Evolutionary conservation across 2,329 filamentous ascomycete genomes (phyloP).

Genomic region (Verticillium nubilum): DNA sequence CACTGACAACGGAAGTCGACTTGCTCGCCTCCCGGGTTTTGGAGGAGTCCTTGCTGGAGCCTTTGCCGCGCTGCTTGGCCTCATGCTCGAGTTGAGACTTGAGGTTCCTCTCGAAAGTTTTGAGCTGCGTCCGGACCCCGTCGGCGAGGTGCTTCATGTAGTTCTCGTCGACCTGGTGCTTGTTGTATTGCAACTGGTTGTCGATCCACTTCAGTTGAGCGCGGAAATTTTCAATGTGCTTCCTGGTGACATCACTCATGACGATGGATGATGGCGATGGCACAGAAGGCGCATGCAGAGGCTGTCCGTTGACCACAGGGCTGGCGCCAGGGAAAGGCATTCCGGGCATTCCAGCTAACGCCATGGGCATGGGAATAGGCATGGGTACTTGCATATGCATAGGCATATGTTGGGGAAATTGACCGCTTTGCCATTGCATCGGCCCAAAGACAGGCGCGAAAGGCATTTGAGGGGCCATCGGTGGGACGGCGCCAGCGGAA

Average conservation of each 20-base stretch:
- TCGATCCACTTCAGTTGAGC: constrained; percentile 50
- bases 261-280: constrained; percentile 51
- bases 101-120: constrained; percentile 42
- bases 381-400: not conserved
- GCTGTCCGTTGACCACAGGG: not conserved
- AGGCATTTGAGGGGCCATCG: not conserved
- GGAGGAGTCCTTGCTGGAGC: not conserved
- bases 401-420: not conserved
- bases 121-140: constrained; percentile 38
- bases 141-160: constrained; percentile 38
- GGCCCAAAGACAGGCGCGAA: not conserved
- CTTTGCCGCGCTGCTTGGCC: constrained; percentile 7
- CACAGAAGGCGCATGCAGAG: not conserved
- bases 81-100: constrained; percentile 41
- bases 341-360: constrained; percentile 16
- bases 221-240: constrained; percentile 48
- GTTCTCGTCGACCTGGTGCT: constrained; percentile 56
- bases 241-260: constrained; percentile 55
- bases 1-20: not conserved
- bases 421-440: not conserved
- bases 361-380: constrained; percentile 15
- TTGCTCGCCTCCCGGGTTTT: not conserved
- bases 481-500: not conserved
- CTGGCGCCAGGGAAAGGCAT: not conserved
- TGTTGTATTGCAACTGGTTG: constrained; percentile 56